Evolutionary conservation across 768 basidiomycete genomes (phyloP).

Genomic region (Clitopilus passeckerianus): DNA sequence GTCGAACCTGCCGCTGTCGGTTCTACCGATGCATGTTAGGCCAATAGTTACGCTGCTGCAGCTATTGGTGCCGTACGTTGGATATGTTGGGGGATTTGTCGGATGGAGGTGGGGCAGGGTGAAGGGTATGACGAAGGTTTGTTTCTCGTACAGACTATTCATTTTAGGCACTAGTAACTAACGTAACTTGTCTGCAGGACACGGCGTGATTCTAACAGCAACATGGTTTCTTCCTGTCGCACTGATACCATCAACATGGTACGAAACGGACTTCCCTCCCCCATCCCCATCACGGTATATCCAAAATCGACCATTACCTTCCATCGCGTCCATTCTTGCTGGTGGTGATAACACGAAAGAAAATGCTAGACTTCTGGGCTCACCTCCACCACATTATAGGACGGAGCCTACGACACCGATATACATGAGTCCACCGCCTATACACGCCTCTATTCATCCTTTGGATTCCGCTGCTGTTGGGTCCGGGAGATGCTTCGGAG

Average conservation of each 20-base stretch:
- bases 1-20: slow-evolving; percentile 50
- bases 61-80: too few relatives aligned
- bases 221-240: slow-evolving; percentile 79
- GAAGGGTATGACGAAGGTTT: slow-evolving; percentile 67
- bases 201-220: slow-evolving; percentile 73
- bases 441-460: too few relatives aligned
- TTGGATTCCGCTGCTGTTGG: too few relatives aligned
- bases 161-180: neutral
- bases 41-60: slow-evolving; percentile 57
- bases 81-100: slow-evolving; percentile 73
- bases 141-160: slow-evolving; percentile 5
- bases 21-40: slow-evolving; percentile 55
- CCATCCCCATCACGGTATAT: slow-evolving; percentile 6
- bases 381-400: neutral
- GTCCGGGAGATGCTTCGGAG: too few relatives aligned
- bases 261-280: slow-evolving; percentile 17
- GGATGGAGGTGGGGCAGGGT: slow-evolving; percentile 78
- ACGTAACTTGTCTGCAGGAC: slow-evolving; percentile 34
- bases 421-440: too few relatives aligned
- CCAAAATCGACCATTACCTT: neutral
- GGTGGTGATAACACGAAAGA: neutral
- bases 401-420: neutral
- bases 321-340: neutral
- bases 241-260: slow-evolving; percentile 74
- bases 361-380: neutral